These are phyloP conservation scores for Rusavskia elegans DNA, from an alignment of 495 filamentous ascomycete genomes.

Conservation along the genomic window DNA sequence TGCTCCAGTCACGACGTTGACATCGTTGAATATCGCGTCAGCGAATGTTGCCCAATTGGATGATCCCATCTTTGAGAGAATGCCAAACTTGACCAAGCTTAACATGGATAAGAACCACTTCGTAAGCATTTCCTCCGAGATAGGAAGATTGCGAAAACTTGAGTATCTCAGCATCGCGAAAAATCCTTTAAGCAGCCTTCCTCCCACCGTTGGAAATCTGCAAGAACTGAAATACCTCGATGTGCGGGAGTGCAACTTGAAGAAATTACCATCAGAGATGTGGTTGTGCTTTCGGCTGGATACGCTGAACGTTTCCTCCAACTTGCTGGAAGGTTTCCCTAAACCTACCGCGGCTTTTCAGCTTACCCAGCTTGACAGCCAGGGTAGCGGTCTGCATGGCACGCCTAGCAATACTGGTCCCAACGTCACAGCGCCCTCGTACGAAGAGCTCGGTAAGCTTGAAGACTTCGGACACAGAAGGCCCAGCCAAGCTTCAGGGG, in stretches of 20 bases:
- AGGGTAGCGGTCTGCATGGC: constrained; percentile 34
- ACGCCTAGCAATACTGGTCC: constrained; percentile 26
- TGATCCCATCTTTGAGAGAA: constrained; percentile 73
- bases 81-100: constrained; percentile 71
- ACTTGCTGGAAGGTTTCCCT: constrained; percentile 76
- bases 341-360: constrained; percentile 50
- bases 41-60: constrained; percentile 73
- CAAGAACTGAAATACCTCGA: constrained; percentile 72
- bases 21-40: constrained; percentile 70
- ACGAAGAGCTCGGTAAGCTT: constrained; percentile 59
- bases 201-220: constrained; percentile 71
- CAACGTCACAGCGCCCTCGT: constrained; percentile 40
- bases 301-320: constrained; percentile 87
- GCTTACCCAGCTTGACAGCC: constrained; percentile 24
- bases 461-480: constrained; percentile 49
- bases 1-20: constrained; percentile 60
- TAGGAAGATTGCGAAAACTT: constrained; percentile 68
- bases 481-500: constrained; percentile 70
- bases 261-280: constrained; percentile 72
- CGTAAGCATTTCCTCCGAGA: constrained; percentile 65
- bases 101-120: constrained; percentile 93
- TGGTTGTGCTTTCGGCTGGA: constrained; percentile 85
- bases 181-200: constrained; percentile 70
- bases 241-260: constrained; percentile 80
- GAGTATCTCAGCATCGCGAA: constrained; percentile 88